Base-by-base conservation (phyloP, 2,329 filamentous ascomycete species). In the Aureobasidium sp. region DNA sequence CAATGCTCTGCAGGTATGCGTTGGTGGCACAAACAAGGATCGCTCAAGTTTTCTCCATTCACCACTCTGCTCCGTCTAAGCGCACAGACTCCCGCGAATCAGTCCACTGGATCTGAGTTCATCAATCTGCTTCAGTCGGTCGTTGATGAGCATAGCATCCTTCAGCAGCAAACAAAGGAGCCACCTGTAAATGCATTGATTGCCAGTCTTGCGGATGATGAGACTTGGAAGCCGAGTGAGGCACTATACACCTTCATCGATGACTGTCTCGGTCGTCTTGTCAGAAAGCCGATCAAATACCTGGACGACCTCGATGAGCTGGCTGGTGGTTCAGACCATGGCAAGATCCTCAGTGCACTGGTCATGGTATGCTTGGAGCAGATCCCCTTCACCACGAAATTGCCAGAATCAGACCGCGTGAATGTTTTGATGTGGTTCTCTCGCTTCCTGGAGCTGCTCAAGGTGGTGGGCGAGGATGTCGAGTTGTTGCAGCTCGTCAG, bases 1-100 rank as follows among this genome's bases (percentile, higher is more conserved):
- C 84, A 85, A 64, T 85, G 87, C 67, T 95, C 91, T 3, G 85
- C 89, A 0, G 86, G 87, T 6, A 94, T 96, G 86, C 85, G 88
- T 64, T 97, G 93, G 93, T 97, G 94, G 77, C 82, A 88, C 64
- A 92, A 89, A 69, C 78, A 81, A 64, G 82, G 80, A 76, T 80
- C 80, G 1, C 77, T 88, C n/a, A 71, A 71, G 27, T 77, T 83
- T 42, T 90, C 88, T 4, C 88, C 89, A 0, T 90, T 91, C 64
- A 83, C 84, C n/a, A 85, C 85, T 0, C 79, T 93, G 27, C 73
- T 93, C 6, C 84, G 81, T 63, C 77, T 88, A 6, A 77, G 81
- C 39, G 76, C 79, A 3, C 78, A 66, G 42, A 67, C 69, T 11
- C 42, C 63, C 3, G 16, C 44, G 6, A 59, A 76, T 87, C 32